Conservation (phyloP, 1,284 basidiomycete species). For the Ganoderma boninense region DNA sequence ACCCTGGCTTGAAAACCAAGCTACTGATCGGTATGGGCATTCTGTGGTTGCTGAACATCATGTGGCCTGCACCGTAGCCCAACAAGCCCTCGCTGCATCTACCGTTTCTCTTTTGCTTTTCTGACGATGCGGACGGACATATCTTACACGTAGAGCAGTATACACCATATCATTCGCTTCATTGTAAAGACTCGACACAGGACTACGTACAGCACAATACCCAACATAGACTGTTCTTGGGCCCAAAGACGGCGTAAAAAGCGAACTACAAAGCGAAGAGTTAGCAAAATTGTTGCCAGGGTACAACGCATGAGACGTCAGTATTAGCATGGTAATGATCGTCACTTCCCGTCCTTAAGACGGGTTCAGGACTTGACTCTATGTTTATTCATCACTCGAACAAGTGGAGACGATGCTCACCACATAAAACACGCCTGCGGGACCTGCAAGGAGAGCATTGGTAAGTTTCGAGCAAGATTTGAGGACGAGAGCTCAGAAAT, state of each 20-base stretch:
- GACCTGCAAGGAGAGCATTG: neutral
- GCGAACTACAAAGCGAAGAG: neutral
- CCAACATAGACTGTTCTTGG: neutral
- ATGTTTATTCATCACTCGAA: constrained; percentile 70
- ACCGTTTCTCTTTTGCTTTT: neutral
- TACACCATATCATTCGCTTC: constrained; percentile 25
- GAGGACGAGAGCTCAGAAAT: constrained; percentile 71
- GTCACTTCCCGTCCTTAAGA: constrained; percentile 76
- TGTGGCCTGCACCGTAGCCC: constrained; percentile 56
- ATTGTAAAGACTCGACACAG: constrained; percentile 13
- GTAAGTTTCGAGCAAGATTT: constrained; percentile 22
- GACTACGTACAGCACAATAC: constrained; percentile 5
- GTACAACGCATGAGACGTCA: constrained; percentile 52
- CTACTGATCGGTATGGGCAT: constrained; percentile 44
- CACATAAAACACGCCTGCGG: neutral
- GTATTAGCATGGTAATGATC: constrained; percentile 86
- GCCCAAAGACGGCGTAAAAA: neutral
- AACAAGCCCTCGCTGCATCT: neutral
- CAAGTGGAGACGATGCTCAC: constrained; percentile 49
- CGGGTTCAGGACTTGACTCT: constrained; percentile 88
- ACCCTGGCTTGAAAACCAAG: constrained; percentile 47
- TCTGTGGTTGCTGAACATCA: constrained; percentile 66
- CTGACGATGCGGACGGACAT: neutral
- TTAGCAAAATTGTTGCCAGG: neutral
- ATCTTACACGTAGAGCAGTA: constrained; percentile 7